Percentiles rank a stretch among this genome's conserved stretches.
Evolutionary conservation across 2,329 filamentous ascomycete genomes (phyloP).

Genomic region (Sordariomycetes sp.): DNA sequence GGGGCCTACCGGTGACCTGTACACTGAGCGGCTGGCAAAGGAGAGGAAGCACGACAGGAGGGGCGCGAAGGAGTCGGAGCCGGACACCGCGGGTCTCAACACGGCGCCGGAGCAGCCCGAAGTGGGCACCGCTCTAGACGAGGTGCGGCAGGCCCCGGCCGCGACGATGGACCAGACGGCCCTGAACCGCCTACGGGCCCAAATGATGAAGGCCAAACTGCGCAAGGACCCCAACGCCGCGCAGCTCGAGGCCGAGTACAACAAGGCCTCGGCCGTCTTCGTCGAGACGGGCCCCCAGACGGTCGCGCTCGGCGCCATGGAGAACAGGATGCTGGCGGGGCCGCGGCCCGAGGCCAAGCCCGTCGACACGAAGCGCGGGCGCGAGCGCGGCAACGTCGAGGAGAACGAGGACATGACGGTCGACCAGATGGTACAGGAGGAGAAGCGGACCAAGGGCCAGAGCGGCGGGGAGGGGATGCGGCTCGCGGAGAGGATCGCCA

Average conservation of each 20-base stretch:
- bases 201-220: slow-evolving; percentile 93
- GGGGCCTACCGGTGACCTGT: slow-evolving; percentile 80
- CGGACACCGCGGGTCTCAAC: slow-evolving; percentile 11
- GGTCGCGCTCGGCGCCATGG: slow-evolving; percentile 77
- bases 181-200: slow-evolving; percentile 81
- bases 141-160: slow-evolving; percentile 16
- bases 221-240: slow-evolving; percentile 64
- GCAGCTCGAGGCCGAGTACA: slow-evolving; percentile 75
- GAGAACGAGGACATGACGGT: slow-evolving; percentile 95
- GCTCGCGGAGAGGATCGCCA: slow-evolving; percentile 86
- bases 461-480: slow-evolving; percentile 69
- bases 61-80: slow-evolving; percentile 5
- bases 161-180: slow-evolving; percentile 62
- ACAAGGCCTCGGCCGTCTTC: slow-evolving; percentile 57
- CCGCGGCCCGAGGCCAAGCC: slow-evolving; percentile 61
- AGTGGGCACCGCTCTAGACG: neutral
- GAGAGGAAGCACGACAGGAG: slow-evolving; percentile 33
- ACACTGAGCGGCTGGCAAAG: slow-evolving; percentile 60
- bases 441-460: slow-evolving; percentile 72
- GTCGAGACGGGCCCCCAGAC: slow-evolving; percentile 45
- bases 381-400: slow-evolving; percentile 73
- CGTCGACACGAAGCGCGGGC: slow-evolving; percentile 69
- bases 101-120: neutral
- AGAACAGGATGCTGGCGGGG: slow-evolving; percentile 80
- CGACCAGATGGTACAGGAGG: slow-evolving; percentile 94